Evolutionary conservation across 2,329 filamentous ascomycete species (phyloP), one percentile per base, ranked within the genome.

Genomic region (Teratosphaeria destructans): DNA sequence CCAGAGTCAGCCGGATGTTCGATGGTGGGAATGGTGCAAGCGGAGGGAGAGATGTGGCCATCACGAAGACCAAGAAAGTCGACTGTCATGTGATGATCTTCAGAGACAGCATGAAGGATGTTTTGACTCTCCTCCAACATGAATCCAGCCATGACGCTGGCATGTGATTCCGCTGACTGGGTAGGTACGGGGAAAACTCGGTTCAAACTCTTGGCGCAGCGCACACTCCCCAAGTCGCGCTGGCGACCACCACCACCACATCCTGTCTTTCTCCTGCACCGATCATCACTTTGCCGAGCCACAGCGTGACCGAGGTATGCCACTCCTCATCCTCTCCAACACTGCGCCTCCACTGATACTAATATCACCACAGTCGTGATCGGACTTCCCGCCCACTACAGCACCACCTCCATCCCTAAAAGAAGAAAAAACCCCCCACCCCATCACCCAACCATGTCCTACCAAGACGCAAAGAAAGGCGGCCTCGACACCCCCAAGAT

Each of bases 391-490:
- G 64, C 63, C 66, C 67, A 68, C 65, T 5, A 59, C 64, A 66
- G 61, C 67, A 66, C 67, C 66, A 62, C 61, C 63, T 60, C 64
- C 63, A 63, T 63, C 65, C 53, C 43, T 43, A 57, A 56, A 59
- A 43, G 39, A 58, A 62, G 63, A 70, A 53, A 60, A 55, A 52
- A 62, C 68, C 19, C 19, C 19, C 19, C 63, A 63, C 61, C 71
- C 73, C 65, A 61, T 71, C 74, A 23, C 23, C 23, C 23, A 23
- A 66, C 74, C 88, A 95, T 95, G 90, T 94, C 90, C 80, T 94
- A 89, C 87, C 84, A 95, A 80, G 95, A 96, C 86, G 81, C 83
- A 76, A 92, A 96, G 79, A 96, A 96, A 86, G 87, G 65, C 60
- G 72, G 92, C 74, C 88, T 90, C 79, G 92, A 96, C 78, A 87